Evolutionary conservation across 2,329 filamentous ascomycete genomes (phyloP).

Genomic region (Ophiostoma sp.): DNA sequence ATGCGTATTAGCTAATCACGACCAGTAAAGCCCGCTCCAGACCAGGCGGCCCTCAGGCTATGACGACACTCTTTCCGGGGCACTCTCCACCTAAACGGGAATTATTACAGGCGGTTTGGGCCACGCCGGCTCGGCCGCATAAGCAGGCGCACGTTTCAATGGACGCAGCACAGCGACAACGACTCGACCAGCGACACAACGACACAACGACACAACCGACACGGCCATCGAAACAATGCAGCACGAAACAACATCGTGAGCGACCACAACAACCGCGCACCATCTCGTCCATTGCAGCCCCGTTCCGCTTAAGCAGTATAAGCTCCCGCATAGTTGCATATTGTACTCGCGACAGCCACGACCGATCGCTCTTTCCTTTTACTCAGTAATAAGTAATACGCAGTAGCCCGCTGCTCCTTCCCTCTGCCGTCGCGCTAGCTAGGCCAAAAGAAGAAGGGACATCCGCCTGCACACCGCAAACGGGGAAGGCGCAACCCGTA

Average conservation of each 20-base stretch:
- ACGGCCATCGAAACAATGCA: no score
- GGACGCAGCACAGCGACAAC: not conserved
- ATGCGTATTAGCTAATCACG: not conserved
- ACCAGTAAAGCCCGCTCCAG: not conserved
- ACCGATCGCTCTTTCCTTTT: constrained; percentile 9
- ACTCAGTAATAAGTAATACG: not conserved
- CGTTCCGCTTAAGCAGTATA: not conserved
- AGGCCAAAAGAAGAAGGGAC: constrained; percentile 21
- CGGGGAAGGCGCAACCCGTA: constrained; percentile 9
- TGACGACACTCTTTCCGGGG: constrained; percentile 10
- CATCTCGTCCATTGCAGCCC: not conserved
- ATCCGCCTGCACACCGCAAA: not conserved
- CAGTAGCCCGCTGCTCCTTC: not conserved
- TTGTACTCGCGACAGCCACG: not conserved
- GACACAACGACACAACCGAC: no score
- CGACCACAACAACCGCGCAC: no score
- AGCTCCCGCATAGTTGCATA: not conserved
- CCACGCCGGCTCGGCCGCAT: not conserved
- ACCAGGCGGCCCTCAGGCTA: not conserved
- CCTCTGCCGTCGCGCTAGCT: not conserved
- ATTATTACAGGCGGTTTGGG: not conserved
- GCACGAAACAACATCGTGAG: no score
- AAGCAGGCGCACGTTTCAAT: not conserved
- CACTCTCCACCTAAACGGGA: not conserved
- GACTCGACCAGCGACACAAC: no score